Evolutionary conservation across 257 asterid species (phyloP).

Genomic region (Solanum microdontum): DNA sequence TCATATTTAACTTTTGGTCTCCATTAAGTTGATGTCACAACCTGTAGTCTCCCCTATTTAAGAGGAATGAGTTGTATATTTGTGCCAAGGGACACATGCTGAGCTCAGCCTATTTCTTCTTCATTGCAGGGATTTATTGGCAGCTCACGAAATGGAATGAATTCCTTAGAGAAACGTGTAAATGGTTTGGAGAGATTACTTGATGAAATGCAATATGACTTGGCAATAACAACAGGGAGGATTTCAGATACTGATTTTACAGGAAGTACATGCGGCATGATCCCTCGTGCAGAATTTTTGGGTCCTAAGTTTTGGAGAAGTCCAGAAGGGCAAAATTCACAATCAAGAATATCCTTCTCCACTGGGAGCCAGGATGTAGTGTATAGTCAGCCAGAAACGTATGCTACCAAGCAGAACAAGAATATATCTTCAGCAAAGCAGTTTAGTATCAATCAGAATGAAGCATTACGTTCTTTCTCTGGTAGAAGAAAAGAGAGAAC

Average conservation of each 20-base stretch:
- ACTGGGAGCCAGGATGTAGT: constrained; percentile 9
- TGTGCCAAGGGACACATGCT: not conserved
- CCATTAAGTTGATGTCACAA: not conserved
- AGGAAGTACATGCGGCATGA: constrained; percentile 44
- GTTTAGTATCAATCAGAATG: not conserved
- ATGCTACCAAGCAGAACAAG: constrained; percentile 1
- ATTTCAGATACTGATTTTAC: constrained; percentile 7
- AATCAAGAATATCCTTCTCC: constrained; percentile 15
- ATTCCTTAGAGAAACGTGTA: constrained; percentile 55
- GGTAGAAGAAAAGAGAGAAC: not conserved
- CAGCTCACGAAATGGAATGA: constrained; percentile 68
- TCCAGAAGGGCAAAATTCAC: constrained; percentile 28
- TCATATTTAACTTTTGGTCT: not conserved
- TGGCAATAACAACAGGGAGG: constrained; percentile 28
- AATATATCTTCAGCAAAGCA: not conserved
- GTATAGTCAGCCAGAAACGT: not conserved
- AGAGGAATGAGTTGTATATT: not conserved
- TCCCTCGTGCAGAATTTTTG: constrained; percentile 54
- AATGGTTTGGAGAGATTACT: constrained; percentile 71
- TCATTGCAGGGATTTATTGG: constrained; percentile 66
- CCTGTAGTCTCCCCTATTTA: not conserved
- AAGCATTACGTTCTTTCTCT: not conserved
- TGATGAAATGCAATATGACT: constrained; percentile 60
- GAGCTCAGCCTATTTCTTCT: not conserved
- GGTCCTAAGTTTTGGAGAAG: constrained; percentile 71